Base-by-base conservation (phyloP, 2,329 filamentous ascomycete genomes). In the Aspergillus alliaceus region DNA sequence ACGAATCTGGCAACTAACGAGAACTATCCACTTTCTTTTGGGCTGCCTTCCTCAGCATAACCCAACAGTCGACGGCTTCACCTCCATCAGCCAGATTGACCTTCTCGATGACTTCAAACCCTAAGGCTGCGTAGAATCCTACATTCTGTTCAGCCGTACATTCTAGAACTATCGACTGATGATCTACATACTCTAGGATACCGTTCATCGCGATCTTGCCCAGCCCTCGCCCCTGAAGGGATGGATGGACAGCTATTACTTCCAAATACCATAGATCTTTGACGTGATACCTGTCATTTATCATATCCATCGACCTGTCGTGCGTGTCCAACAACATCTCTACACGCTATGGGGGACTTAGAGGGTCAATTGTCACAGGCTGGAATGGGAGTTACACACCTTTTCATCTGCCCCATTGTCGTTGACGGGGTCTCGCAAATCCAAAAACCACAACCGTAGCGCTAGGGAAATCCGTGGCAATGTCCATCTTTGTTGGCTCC, bases 241-340 rank as follows among this genome's bases (percentile, higher is more conserved):
- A 59, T 12, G 67, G 65, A 56, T 69, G 66, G 2, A 69, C 65
- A 27, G 64, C 66, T 15, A 69, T 22, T 2, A 69, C 63, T 39
- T 69, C 66, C 11, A 68, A 56, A 53, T 69, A 68, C 66, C 67
- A 69, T 15, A 67, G 29, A 14, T 58, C 47, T 6, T 42, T 12
- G 3, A 34, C 20, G 9, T 29, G 22, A 51, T 62, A 58, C 6
- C 24, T 37, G 27, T 22, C 27, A 7, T 47, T 46, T 4, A 66
- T 31, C 4, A 24, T 46, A 9, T 53, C 25, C 18, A 60, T 25
- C 6, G 54, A 32, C 9, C 9, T 12, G 6, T 62, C 49, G 31
- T 66, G 59, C 14, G 46, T 52, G 6, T 49, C 32, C 5, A 66
- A 27, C 11, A 68, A 42, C 6, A 44, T 52, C 4, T 60, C 51